A percentile compares a stretch with the other conserved stretches of the same genome.
Evolutionary conservation across 495 filamentous ascomycete genomes (phyloP).

Genomic region (Penicillium alfredii): DNA sequence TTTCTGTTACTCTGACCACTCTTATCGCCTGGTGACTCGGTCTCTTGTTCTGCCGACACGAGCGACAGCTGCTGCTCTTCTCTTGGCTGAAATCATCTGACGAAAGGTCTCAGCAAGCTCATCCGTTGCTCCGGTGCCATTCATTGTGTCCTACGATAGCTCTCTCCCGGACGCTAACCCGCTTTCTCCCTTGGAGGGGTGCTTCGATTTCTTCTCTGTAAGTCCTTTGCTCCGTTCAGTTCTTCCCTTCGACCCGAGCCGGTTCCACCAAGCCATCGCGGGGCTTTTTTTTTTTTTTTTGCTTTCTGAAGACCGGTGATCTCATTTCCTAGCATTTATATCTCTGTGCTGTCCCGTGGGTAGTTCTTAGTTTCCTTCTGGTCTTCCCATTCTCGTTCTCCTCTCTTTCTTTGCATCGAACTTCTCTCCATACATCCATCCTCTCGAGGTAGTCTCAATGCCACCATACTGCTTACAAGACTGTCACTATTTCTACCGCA

Average conservation of each 20-base stretch:
- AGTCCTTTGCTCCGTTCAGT: constrained; percentile 16
- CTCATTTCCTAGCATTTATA: constrained; percentile 5
- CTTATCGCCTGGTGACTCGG: not conserved
- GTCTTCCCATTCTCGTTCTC: not conserved
- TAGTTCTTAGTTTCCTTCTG: constrained; percentile 1
- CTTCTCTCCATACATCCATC: not conserved
- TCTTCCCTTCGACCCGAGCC: constrained; percentile 22
- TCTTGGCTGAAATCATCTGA: constrained; percentile 18
- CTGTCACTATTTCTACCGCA: constrained; percentile 90
- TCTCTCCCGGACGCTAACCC: constrained; percentile 12
- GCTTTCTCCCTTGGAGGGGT: constrained; percentile 4
- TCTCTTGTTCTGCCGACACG: too few relatives aligned
- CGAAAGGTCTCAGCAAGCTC: constrained; percentile 14
- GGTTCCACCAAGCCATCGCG: too few relatives aligned
- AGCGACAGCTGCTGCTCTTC: too few relatives aligned
- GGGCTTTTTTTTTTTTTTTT: too few relatives aligned
- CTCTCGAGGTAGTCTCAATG: constrained; percentile 49
- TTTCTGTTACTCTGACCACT: not conserved
- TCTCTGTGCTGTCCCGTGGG: not conserved
- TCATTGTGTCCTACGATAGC: constrained; percentile 5
- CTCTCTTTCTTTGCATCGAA: not conserved
- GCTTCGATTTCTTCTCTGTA: constrained; percentile 17
- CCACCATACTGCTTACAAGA: constrained; percentile 78
- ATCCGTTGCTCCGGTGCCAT: constrained; percentile 40
- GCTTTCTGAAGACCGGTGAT: too few relatives aligned